These are phyloP conservation scores for Pecoramyces ruminantium DNA, from an alignment of 192 early-diverging fungal species.

Conservation along the genomic window DNA sequence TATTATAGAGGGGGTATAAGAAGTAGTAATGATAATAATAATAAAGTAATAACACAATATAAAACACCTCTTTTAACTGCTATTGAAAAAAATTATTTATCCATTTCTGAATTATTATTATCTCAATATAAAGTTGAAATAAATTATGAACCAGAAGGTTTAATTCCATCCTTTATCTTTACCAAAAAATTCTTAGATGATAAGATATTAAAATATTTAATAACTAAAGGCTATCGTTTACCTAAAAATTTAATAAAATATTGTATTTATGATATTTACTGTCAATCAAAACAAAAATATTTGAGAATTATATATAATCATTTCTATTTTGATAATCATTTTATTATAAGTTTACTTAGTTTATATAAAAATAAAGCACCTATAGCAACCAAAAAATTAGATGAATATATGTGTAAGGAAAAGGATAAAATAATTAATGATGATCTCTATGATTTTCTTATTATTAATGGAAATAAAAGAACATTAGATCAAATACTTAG, in stretches of 20 bases:
- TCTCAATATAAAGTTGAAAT: neutral
- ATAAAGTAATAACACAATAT: neutral
- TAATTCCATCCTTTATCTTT: neutral
- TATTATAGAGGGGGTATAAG: no score
- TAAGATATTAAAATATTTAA: neutral
- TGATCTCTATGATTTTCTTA: neutral
- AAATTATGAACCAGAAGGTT: neutral
- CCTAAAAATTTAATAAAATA: neutral
- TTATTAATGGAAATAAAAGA: neutral
- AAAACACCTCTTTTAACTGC: neutral
- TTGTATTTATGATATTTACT: neutral
- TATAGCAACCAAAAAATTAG: neutral
- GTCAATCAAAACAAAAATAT: neutral
- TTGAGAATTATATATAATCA: neutral
- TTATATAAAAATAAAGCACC: neutral
- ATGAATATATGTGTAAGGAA: neutral
- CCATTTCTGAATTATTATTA: neutral
- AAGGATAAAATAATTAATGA: neutral
- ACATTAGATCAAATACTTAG: neutral
- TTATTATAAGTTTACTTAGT: neutral
- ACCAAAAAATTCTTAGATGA: neutral
- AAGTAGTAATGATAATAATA: no score
- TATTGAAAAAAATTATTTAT: neutral
- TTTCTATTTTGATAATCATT: neutral
- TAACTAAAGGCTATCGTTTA: neutral